Percentiles rank a stretch among this genome's conserved stretches.
phyloP scores from a whole-genome alignment of 768 basidiomycete species.

The Dendrothele bispora region DNA sequence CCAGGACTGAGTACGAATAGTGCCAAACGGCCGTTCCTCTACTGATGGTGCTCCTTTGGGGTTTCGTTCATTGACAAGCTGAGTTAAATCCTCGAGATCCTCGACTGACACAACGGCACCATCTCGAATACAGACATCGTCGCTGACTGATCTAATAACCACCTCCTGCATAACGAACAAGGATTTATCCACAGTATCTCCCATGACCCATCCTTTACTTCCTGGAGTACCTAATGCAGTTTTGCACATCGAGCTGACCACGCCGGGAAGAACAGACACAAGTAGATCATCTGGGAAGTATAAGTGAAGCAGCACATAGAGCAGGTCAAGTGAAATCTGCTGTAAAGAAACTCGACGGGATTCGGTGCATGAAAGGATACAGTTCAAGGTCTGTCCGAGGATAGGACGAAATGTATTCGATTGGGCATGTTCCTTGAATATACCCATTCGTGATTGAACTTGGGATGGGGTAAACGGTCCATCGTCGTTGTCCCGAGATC shows the following conservation, averaged over 20 bases:
- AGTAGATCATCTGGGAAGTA: constrained; percentile 53
- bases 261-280: constrained; percentile 80
- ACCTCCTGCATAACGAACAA: constrained; percentile 55
- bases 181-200: constrained; percentile 60
- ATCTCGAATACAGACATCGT: constrained; percentile 62
- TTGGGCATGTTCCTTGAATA: constrained; percentile 45
- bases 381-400: constrained; percentile 80
- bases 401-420: constrained; percentile 64
- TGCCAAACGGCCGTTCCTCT: constrained; percentile 39
- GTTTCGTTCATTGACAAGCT: constrained; percentile 23
- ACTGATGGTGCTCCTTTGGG: constrained; percentile 2
- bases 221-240: constrained; percentile 56
- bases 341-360: constrained; percentile 66
- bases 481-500: constrained; percentile 44
- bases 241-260: constrained; percentile 75
- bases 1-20: constrained; percentile 74
- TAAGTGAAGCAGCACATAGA: constrained; percentile 54
- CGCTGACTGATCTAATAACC: constrained; percentile 61
- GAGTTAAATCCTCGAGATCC: constrained; percentile 63
- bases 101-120: constrained; percentile 56
- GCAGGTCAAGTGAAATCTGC: constrained; percentile 55
- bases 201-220: constrained; percentile 69
- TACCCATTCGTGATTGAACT: constrained; percentile 28
- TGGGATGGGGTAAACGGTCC: constrained; percentile 24
- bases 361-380: constrained; percentile 58